A percentile compares a stretch with the other conserved stretches of the same genome.
Conservation (phyloP, 345 rosid genomes). For the Syzygium jambos region DNA sequence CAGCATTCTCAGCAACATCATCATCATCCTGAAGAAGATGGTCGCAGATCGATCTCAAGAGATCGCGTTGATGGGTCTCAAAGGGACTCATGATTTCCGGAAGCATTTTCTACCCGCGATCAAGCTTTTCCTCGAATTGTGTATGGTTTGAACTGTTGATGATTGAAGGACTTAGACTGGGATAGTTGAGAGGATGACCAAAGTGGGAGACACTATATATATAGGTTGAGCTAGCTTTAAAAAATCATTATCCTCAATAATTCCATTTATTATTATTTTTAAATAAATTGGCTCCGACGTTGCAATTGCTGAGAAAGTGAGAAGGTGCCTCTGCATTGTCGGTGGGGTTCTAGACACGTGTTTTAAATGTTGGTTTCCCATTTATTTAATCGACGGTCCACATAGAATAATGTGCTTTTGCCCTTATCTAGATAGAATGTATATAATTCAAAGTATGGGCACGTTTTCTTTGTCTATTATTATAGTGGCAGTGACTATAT, state of each 20-base stretch:
- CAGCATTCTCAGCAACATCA: neutral
- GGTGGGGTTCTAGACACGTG: neutral
- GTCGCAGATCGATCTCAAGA: neutral
- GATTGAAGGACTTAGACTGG: neutral
- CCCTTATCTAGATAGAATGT: neutral
- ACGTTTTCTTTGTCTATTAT: neutral
- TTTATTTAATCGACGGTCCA: neutral
- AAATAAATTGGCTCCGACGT: neutral
- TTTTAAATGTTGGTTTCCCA: neutral
- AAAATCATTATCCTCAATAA: neutral
- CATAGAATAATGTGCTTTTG: neutral
- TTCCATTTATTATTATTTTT: neutral
- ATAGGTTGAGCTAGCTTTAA: neutral
- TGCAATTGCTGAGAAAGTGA: neutral
- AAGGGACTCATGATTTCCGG: neutral
- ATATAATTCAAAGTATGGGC: neutral
- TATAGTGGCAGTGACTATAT: neutral
- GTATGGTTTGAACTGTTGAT: neutral
- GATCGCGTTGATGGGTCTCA: neutral
- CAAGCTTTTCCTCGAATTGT: neutral
- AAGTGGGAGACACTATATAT: neutral
- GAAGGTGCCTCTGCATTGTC: neutral
- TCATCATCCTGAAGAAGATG: neutral
- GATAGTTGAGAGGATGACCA: neutral
- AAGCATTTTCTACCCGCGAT: neutral